These are phyloP conservation scores for Erodium moschatum DNA, from an alignment of 441 rosid species.

Conservation along the genomic window DNA sequence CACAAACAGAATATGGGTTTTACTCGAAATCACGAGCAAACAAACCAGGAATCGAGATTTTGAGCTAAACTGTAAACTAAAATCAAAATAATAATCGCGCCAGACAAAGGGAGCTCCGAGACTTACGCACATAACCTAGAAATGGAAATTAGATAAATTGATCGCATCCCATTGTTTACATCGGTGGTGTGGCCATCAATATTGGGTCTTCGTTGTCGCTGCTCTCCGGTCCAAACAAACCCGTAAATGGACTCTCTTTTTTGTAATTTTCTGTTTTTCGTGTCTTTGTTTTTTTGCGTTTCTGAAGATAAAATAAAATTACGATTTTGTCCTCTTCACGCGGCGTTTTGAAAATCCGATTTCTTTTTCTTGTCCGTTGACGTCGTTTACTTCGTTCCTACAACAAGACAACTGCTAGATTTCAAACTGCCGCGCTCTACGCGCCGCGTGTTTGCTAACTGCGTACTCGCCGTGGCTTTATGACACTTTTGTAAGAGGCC, in stretches of 20 bases:
- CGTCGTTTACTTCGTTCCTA: neutral
- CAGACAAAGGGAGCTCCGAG: slow-evolving; percentile 14
- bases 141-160: slow-evolving; percentile 19
- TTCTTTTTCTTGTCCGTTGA: neutral
- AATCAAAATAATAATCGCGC: neutral
- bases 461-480: neutral
- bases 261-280: slow-evolving; percentile 18
- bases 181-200: slow-evolving; percentile 29
- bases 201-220: slow-evolving; percentile 18
- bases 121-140: slow-evolving; percentile 25
- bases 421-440: neutral
- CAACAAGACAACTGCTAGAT: neutral
- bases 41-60: neutral
- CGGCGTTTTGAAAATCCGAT: neutral
- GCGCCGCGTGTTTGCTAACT: neutral
- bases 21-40: slow-evolving; percentile 5
- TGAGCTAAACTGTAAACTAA: neutral
- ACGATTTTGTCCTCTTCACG: neutral
- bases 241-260: slow-evolving; percentile 18
- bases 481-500: no score
- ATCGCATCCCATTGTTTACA: slow-evolving; percentile 20
- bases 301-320: neutral
- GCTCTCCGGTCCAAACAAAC: slow-evolving; percentile 10
- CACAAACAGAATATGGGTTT: slow-evolving; percentile 12
- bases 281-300: slow-evolving; percentile 1